Conservation (phyloP, 2,329 filamentous ascomycete species). For the Biscogniauxia marginata region DNA sequence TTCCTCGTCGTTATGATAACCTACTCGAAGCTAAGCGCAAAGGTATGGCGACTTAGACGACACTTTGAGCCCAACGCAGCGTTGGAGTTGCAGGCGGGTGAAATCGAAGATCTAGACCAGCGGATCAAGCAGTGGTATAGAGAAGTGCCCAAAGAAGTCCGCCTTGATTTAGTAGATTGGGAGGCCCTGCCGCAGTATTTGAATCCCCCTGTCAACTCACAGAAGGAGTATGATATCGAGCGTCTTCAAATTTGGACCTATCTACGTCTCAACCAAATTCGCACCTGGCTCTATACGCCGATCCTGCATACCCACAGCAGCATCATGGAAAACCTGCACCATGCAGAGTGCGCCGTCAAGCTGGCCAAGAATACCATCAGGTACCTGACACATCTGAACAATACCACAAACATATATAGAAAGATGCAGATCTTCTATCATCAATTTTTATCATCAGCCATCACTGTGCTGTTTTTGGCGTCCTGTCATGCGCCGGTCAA, state of each 20-base stretch:
- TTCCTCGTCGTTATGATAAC: conserved; percentile 83
- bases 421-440: conserved; percentile 76
- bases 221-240: conserved; percentile 61
- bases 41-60: conserved; percentile 80
- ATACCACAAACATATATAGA: conserved; percentile 68
- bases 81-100: conserved; percentile 65
- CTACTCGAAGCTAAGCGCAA: conserved; percentile 79
- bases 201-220: conserved; percentile 37
- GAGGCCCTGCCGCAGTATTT: conserved; percentile 34
- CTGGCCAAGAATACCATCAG: conserved; percentile 75
- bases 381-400: conserved; percentile 69
- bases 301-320: conserved; percentile 81
- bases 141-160: conserved; percentile 59
- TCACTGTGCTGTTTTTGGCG: conserved; percentile 74
- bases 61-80: conserved; percentile 62
- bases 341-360: conserved; percentile 72
- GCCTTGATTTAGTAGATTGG: conserved; percentile 58
- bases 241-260: conserved; percentile 82
- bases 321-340: conserved; percentile 72
- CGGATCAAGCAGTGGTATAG: conserved; percentile 88
- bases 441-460: conserved; percentile 73
- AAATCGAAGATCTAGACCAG: conserved; percentile 78
- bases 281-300: conserved; percentile 84
- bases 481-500: conserved; percentile 72
- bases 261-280: conserved; percentile 83